A percentile compares a stretch with the other conserved stretches of the same genome.
Evolutionary conservation across 2,329 filamentous ascomycete genomes (phyloP).

Genomic region (Dothistroma pini): DNA sequence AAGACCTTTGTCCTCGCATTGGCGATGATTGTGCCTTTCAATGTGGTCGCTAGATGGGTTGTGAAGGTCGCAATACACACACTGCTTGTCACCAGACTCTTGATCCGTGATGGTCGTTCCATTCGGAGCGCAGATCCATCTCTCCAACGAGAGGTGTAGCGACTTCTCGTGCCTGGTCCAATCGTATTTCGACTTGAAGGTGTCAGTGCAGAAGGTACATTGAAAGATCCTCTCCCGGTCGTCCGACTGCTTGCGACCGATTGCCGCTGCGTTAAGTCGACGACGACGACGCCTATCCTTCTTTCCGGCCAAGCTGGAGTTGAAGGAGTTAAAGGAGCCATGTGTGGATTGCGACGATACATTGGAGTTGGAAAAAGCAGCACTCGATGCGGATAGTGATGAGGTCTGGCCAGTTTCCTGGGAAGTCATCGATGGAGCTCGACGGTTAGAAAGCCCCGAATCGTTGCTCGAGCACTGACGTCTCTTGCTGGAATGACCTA

Average conservation of each 20-base stretch:
- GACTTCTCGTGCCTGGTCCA: constrained; percentile 64
- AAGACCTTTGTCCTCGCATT: constrained; percentile 64
- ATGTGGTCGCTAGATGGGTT: constrained; percentile 56
- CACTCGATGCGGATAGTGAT: constrained; percentile 37
- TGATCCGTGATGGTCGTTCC: constrained; percentile 56
- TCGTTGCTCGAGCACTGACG: constrained; percentile 50
- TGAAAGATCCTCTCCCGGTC: constrained; percentile 49
- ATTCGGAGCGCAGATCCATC: constrained; percentile 59
- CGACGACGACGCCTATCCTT: constrained; percentile 54
- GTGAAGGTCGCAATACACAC: constrained; percentile 56
- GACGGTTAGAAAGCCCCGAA: constrained; percentile 48
- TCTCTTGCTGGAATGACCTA: constrained; percentile 27
- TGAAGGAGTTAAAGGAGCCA: constrained; percentile 53
- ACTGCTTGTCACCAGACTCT: constrained; percentile 53
- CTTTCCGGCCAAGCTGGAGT: constrained; percentile 50
- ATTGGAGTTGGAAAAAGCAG: constrained; percentile 56
- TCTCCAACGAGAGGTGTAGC: constrained; percentile 62
- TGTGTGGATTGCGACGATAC: constrained; percentile 53
- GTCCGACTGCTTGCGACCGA: constrained; percentile 30
- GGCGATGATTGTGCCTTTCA: constrained; percentile 56
- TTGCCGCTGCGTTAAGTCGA: constrained; percentile 26
- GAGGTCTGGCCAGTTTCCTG: constrained; percentile 34
- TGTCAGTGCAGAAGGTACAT: constrained; percentile 57
- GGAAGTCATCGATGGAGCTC: constrained; percentile 51
- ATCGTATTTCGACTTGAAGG: constrained; percentile 56